Evolutionary conservation across 768 basidiomycete genomes (phyloP).

Genomic region (Amanita molliuscula): DNA sequence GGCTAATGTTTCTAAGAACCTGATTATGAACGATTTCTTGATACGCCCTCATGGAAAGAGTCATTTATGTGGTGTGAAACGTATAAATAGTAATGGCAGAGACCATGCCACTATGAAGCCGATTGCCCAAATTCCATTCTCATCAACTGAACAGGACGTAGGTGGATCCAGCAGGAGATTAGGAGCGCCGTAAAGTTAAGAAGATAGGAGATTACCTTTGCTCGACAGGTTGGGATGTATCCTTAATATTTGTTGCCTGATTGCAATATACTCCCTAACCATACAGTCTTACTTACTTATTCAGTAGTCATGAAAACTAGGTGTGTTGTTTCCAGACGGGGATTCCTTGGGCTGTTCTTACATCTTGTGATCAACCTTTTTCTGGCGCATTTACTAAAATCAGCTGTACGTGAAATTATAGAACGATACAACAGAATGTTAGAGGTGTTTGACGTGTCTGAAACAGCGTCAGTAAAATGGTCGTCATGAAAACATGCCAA

Average conservation of each 20-base stretch:
- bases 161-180: constrained; percentile 22
- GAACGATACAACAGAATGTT: background rate
- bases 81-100: constrained; percentile 52
- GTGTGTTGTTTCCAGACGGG: constrained; percentile 9
- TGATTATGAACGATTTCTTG: constrained; percentile 5
- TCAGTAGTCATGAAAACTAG: no score
- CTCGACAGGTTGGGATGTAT: no score
- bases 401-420: background rate
- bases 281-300: no score
- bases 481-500: background rate
- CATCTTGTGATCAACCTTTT: no score
- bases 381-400: background rate
- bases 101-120: constrained; percentile 26
- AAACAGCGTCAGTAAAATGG: background rate
- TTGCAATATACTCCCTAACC: no score
- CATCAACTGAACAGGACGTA: constrained; percentile 36
- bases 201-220: constrained; percentile 19
- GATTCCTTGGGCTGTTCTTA: no score
- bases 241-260: no score
- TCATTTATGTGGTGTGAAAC: constrained; percentile 31
- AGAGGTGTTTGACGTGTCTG: background rate
- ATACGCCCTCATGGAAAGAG: constrained; percentile 19
- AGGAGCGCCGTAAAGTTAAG: background rate
- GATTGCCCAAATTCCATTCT: constrained; percentile 32
- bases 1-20: constrained; percentile 41